Base-by-base conservation (phyloP, 2,329 filamentous ascomycete species). In the Aschersonia sp. region DNA sequence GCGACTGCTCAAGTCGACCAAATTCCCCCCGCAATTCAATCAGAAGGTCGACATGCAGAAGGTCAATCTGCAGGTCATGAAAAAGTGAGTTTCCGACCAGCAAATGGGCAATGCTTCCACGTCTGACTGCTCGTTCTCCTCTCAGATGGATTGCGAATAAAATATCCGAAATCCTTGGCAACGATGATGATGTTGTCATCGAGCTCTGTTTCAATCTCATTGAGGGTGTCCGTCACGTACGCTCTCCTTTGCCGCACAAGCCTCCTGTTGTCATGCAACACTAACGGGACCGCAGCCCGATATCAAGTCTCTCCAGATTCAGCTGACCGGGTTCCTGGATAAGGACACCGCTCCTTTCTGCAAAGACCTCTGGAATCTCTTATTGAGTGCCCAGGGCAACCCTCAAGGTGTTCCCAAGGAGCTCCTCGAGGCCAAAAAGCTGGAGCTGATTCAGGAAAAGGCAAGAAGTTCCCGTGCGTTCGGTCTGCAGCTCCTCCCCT, bases 1-100 rank as follows among this genome's bases (percentile, higher is more conserved):
- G 54, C 94, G 94, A 72, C 77, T 94, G 58, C 71, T 95, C 48
- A 86, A 83, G 73, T 82, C 83, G 65, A 97, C 89, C 48, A 95
- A 94, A 61, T 97, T 95, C 54, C 92, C 92, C 43, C 76, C 83
- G 6, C 88, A 95, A 61, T 98, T 97, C 69, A 90, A 78, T 61
- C 81, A 86, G 62, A 95, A 95, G 71, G 92, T 98, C 54, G 89
- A 98, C 70, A 95, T 94, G 79, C 79, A 82, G 56, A 97, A 97
- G 70, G 88, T 98, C 65, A 95, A 98, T 62, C 73, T 95, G 45
- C 87, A 94, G 65, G 86, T 98, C 48, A 94, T 98, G 81, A 95
- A 95, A 75, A 94, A 92, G 86, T 94, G 62, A 60, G 81, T 49
- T 40, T 22, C 44, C 43, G 14, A 41, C 10, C 7, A 7, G 40